Evolutionary conservation across 768 basidiomycete species (phyloP).

Genomic region (Mycena vitilis): DNA sequence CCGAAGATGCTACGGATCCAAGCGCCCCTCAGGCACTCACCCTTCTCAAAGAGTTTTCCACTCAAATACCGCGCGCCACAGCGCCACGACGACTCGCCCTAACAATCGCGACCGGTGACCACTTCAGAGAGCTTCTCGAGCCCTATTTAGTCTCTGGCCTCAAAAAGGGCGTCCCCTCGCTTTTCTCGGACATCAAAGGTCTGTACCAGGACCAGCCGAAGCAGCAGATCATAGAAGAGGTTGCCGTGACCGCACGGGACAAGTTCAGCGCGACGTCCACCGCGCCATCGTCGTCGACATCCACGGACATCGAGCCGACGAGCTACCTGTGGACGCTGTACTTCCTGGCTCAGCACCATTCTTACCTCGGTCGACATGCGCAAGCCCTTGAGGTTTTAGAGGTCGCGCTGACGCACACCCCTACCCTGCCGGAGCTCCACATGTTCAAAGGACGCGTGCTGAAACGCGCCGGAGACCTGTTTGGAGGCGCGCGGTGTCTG

Average conservation of each 20-base stretch:
- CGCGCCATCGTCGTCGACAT: slow-evolving; percentile 37
- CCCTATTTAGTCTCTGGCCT: slow-evolving; percentile 79
- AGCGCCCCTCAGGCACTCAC: slow-evolving; percentile 64
- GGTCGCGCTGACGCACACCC: slow-evolving; percentile 83
- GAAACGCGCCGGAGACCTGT: slow-evolving; percentile 86
- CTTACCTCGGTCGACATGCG: slow-evolving; percentile 64
- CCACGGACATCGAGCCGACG: slow-evolving; percentile 68
- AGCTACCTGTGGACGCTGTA: slow-evolving; percentile 95
- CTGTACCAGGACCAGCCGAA: slow-evolving; percentile 79
- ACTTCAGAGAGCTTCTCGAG: slow-evolving; percentile 73
- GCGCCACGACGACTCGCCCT: slow-evolving; percentile 83
- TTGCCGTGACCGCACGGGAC: slow-evolving; percentile 63
- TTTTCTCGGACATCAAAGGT: slow-evolving; percentile 92
- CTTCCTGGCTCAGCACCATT: slow-evolving; percentile 92
- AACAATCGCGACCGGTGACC: slow-evolving; percentile 70
- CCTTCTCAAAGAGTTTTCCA: slow-evolving; percentile 69
- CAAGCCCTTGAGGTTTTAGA: slow-evolving; percentile 73
- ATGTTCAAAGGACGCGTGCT: slow-evolving; percentile 85
- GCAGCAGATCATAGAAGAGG: slow-evolving; percentile 73
- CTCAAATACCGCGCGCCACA: slow-evolving; percentile 72
- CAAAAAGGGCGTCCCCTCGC: slow-evolving; percentile 88
- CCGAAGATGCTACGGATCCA: slow-evolving; percentile 55
- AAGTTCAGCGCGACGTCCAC: slow-evolving; percentile 44
- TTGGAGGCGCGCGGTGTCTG: slow-evolving; percentile 78
- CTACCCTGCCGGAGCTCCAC: slow-evolving; percentile 91